Conservation (phyloP, 345 rosid genomes). For the Eucalyptus cloeziana region DNA sequence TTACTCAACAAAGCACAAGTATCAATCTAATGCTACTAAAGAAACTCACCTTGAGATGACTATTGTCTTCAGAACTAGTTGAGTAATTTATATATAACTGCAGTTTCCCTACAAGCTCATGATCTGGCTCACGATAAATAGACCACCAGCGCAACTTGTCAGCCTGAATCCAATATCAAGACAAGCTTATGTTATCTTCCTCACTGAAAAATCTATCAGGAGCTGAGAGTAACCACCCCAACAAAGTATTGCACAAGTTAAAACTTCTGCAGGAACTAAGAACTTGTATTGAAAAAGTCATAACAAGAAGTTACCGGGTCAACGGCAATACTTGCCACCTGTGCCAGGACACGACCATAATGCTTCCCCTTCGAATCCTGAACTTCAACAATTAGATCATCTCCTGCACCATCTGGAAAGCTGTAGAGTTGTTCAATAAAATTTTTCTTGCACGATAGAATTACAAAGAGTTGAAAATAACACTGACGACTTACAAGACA, state of each 20-base stretch:
- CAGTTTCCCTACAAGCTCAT: slow-evolving; percentile 76
- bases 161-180: slow-evolving; percentile 37
- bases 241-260: not conserved
- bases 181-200: not conserved
- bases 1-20: not conserved
- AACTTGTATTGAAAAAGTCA: not conserved
- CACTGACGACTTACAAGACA: slow-evolving; percentile 59
- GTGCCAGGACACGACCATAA: slow-evolving; percentile 87
- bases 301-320: slow-evolving; percentile 32
- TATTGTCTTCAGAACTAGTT: slow-evolving; percentile 71
- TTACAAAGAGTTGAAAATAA: not conserved
- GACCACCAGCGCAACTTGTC: slow-evolving; percentile 97
- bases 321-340: slow-evolving; percentile 59
- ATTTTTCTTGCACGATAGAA: not conserved
- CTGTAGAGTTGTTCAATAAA: slow-evolving; percentile 36
- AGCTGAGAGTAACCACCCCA: not conserved
- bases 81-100: slow-evolving; percentile 79
- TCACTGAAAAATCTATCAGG: not conserved
- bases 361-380: slow-evolving; percentile 76
- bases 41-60: slow-evolving; percentile 59
- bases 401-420: slow-evolving; percentile 93
- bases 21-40: not conserved
- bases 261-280: not conserved
- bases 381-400: slow-evolving; percentile 87
- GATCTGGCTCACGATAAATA: slow-evolving; percentile 85